phyloP scores from a whole-genome alignment of 495 filamentous ascomycete species.

The Daldinia concentrica region DNA sequence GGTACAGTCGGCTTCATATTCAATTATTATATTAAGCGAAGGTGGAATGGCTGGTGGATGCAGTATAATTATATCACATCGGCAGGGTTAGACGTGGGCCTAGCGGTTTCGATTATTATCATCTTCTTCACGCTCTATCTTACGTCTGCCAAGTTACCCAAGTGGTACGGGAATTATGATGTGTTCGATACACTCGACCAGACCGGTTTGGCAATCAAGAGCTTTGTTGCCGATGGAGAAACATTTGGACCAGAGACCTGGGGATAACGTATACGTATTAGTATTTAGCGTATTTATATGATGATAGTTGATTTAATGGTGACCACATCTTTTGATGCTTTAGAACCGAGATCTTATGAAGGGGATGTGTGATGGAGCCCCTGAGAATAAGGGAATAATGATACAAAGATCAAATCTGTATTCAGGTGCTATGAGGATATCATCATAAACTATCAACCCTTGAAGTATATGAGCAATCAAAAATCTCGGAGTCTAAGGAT shows the following conservation, averaged over 20 bases:
- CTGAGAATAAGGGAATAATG: background rate
- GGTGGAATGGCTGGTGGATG: constrained; percentile 76
- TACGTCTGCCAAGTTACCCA: constrained; percentile 59
- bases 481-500: background rate
- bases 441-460: background rate
- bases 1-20: constrained; percentile 73
- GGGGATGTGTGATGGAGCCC: background rate
- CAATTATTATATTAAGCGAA: constrained; percentile 70
- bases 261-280: constrained; percentile 40
- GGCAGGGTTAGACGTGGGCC: constrained; percentile 74
- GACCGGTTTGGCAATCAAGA: constrained; percentile 48
- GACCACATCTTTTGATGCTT: background rate
- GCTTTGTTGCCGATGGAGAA: constrained; percentile 46
- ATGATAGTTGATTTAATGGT: background rate
- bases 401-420: too few species aligned
- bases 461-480: background rate
- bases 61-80: constrained; percentile 82
- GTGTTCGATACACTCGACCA: constrained; percentile 54
- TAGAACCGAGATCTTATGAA: background rate
- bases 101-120: constrained; percentile 71
- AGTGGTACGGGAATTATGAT: constrained; percentile 73
- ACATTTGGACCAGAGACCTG: constrained; percentile 58
- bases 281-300: background rate
- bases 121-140: constrained; percentile 75
- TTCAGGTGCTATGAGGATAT: background rate